Evolutionary conservation across 176 grass and related monocot genomes (phyloP).

Genomic region (Oryza glumipatula): DNA sequence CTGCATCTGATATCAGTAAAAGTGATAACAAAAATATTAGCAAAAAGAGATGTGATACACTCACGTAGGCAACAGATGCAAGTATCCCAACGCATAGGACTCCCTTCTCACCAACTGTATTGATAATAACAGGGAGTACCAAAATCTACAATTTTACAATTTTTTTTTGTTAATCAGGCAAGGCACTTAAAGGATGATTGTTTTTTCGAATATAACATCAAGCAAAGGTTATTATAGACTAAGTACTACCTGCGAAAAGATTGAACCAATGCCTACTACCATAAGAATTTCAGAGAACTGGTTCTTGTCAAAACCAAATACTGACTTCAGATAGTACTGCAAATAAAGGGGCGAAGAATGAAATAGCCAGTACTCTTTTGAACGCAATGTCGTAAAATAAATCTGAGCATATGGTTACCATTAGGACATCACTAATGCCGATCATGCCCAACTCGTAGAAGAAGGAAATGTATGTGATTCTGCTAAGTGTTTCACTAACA

Average conservation of each 20-base stretch:
- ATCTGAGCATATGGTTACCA: slow-evolving; percentile 54
- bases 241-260: slow-evolving; percentile 76
- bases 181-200: neutral
- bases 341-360: slow-evolving; percentile 11
- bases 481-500: slow-evolving; percentile 61
- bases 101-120: slow-evolving; percentile 64
- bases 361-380: slow-evolving; percentile 2
- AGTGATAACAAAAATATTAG: neutral
- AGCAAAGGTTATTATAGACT: neutral
- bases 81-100: slow-evolving; percentile 66
- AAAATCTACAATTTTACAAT: slow-evolving; percentile 55
- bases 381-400: neutral
- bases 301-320: slow-evolving; percentile 89
- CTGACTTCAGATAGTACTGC: slow-evolving; percentile 84
- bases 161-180: neutral
- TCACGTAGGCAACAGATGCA: slow-evolving; percentile 72
- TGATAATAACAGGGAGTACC: slow-evolving; percentile 67
- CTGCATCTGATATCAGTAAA: neutral
- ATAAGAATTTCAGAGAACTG: slow-evolving; percentile 91
- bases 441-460: slow-evolving; percentile 88
- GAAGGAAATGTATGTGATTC: slow-evolving; percentile 73
- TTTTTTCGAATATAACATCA: neutral
- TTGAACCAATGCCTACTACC: slow-evolving; percentile 78
- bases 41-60: slow-evolving; percentile 28
- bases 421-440: slow-evolving; percentile 69